These are phyloP conservation scores for Penicillium alfredii DNA, from an alignment of 495 filamentous ascomycete genomes.

Conservation along the genomic window DNA sequence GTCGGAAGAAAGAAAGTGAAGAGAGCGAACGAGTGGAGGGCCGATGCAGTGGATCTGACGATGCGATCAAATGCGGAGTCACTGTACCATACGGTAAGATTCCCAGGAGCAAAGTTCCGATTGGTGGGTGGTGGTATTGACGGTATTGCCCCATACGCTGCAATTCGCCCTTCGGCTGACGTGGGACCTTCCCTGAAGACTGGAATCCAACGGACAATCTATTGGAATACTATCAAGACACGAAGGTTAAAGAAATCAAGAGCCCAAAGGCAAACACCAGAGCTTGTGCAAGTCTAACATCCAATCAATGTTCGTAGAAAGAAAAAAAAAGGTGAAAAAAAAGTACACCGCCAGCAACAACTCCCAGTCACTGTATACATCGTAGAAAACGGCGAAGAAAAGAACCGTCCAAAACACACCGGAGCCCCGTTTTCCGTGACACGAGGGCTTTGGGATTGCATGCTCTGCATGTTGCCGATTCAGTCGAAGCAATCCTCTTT, in stretches of 20 bases:
- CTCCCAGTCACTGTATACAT: slow-evolving; percentile 17
- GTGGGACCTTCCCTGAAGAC: too few species aligned
- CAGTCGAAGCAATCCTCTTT: too few species aligned
- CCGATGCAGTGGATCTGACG: too few species aligned
- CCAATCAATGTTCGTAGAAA: slow-evolving; percentile 24
- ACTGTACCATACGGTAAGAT: too few species aligned
- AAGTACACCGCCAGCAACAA: slow-evolving; percentile 19
- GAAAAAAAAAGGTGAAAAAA: slow-evolving; percentile 9
- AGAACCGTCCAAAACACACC: slow-evolving; percentile 1
- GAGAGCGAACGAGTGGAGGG: slow-evolving; percentile 6
- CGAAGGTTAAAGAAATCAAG: slow-evolving; percentile 15
- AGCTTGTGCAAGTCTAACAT: slow-evolving; percentile 29
- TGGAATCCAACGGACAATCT: too few species aligned
- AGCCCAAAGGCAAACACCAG: slow-evolving; percentile 23
- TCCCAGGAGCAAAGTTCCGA: too few species aligned
- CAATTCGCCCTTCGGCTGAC: too few species aligned
- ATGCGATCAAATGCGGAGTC: too few species aligned
- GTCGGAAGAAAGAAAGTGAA: slow-evolving; percentile 7
- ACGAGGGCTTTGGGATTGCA: slow-evolving; percentile 14
- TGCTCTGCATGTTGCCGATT: slow-evolving; percentile 37
- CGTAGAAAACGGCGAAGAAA: slow-evolving; percentile 12
- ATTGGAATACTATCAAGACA: slow-evolving; percentile 27
- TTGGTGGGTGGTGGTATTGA: too few species aligned
- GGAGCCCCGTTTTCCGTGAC: slow-evolving; percentile 7
- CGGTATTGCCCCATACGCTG: too few species aligned